Base-by-base conservation (phyloP, 306 rosid species). In the Trifolium subterraneum region DNA sequence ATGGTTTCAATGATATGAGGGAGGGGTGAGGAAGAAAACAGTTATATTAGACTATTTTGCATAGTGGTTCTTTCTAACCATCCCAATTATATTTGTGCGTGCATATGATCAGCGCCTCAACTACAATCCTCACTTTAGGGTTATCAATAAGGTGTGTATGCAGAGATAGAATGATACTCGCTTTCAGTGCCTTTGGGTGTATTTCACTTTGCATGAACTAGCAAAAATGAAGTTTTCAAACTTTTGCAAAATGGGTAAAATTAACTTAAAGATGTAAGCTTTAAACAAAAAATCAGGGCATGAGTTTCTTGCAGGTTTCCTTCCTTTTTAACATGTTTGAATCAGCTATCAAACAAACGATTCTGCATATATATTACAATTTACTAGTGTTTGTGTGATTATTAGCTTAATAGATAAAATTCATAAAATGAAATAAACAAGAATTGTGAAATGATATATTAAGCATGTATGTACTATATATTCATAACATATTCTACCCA, bases 391-490 rank as follows among this genome's bases (percentile, higher is more conserved):
- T 31, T 44, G 69, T 41, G 35, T 22, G n/a, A 50, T 5, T 47
- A 47, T 62, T 48, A 48, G 45, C 68, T 35, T 48, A 22, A 33
- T 14, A 35, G 38, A 48, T 35, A 14, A 47, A 45, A 33, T 19
- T 73, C 62, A 13, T 13, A 70, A 67, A 67, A 45, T 45, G n/a
- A 20, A 68, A 68, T n/a, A 68, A 68, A 15, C 42, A 66, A n/a
- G 36, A 55, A 55, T 44, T 8, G 13, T 14, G 25, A 42, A 77
- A 16, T 44, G 7, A 45, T 31, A 67, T 12, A 68, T 45, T 20
- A 58, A 55, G 39, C 27, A 56, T 56, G 48, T 8, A 52, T 3
- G 5, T 27, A 27, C 29, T 27, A 23, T 29, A 31, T 56, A 45
- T 56, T 42, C 39, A 51, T 15, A 4, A 8, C 25, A 20, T 64